phyloP scores from a whole-genome alignment of 768 basidiomycete genomes.

The Crassisporium funariophilum region DNA sequence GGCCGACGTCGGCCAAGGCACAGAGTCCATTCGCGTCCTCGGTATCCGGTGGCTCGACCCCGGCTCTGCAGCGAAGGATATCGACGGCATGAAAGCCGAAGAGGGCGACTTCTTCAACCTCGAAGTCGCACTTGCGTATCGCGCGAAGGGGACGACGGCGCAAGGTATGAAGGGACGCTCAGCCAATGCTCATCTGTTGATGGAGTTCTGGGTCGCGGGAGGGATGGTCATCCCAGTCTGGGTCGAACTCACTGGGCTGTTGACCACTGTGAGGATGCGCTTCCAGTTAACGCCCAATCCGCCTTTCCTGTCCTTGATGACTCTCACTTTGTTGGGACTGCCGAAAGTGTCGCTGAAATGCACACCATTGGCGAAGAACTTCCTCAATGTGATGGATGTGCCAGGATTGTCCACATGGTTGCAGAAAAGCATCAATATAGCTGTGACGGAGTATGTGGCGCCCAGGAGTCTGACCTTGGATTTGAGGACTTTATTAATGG shows the following conservation, averaged over 20 bases:
- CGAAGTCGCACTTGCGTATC: slow-evolving; percentile 72
- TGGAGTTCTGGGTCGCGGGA: slow-evolving; percentile 64
- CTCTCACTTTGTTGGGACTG: slow-evolving; percentile 69
- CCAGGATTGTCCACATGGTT: slow-evolving; percentile 72
- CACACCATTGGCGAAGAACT: slow-evolving; percentile 59
- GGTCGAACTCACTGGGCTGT: slow-evolving; percentile 71
- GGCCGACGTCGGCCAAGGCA: slow-evolving; percentile 69
- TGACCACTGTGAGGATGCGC: slow-evolving; percentile 62
- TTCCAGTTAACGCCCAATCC: slow-evolving; percentile 76
- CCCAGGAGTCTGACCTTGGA: slow-evolving; percentile 74
- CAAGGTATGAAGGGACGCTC: slow-evolving; percentile 41
- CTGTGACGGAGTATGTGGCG: slow-evolving; percentile 62
- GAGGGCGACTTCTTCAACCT: slow-evolving; percentile 61
- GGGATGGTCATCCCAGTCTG: slow-evolving; percentile 59
- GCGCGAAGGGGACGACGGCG: slow-evolving; percentile 49
- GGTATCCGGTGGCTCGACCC: slow-evolving; percentile 56
- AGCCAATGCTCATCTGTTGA: slow-evolving; percentile 63
- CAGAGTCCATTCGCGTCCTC: slow-evolving; percentile 69
- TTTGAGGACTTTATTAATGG: slow-evolving; percentile 62
- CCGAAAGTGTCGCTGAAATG: slow-evolving; percentile 67
- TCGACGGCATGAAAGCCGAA: slow-evolving; percentile 36
- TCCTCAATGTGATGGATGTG: slow-evolving; percentile 80
- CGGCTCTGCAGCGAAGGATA: slow-evolving; percentile 26
- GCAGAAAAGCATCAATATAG: slow-evolving; percentile 65
- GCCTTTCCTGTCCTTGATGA: slow-evolving; percentile 54